These are phyloP conservation scores for Zymoseptoria passerinii DNA, from an alignment of 2,329 filamentous ascomycete genomes.

Conservation along the genomic window DNA sequence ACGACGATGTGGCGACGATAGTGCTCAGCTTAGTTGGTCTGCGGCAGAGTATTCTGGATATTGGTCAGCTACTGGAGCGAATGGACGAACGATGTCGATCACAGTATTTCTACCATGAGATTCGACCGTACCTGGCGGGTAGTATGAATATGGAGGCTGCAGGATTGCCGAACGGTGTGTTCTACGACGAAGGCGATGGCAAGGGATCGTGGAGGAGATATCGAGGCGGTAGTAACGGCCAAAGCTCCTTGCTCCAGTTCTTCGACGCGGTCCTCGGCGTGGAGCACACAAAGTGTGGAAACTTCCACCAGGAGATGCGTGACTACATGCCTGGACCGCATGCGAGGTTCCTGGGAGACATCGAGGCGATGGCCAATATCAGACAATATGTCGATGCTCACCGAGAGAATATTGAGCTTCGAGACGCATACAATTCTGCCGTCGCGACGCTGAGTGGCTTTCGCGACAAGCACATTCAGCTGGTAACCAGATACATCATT, in stretches of 20 bases:
- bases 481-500: slow-evolving; percentile 48
- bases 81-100: slow-evolving; percentile 46
- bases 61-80: slow-evolving; percentile 37
- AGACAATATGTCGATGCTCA: slow-evolving; percentile 36
- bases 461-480: slow-evolving; percentile 45
- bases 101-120: slow-evolving; percentile 43
- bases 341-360: slow-evolving; percentile 41
- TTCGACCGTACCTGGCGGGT: slow-evolving; percentile 45
- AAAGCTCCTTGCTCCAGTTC: slow-evolving; percentile 47
- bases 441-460: slow-evolving; percentile 40
- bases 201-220: slow-evolving; percentile 44
- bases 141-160: slow-evolving; percentile 47
- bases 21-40: slow-evolving; percentile 35
- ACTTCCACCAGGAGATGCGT: slow-evolving; percentile 39
- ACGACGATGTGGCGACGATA: slow-evolving; percentile 32
- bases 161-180: slow-evolving; percentile 44
- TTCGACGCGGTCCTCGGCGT: slow-evolving; percentile 47
- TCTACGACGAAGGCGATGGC: slow-evolving; percentile 44
- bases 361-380: slow-evolving; percentile 40
- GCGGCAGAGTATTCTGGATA: slow-evolving; percentile 35
- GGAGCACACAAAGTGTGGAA: slow-evolving; percentile 31
- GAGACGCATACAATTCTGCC: slow-evolving; percentile 40
- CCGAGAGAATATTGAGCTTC: slow-evolving; percentile 29
- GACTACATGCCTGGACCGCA: slow-evolving; percentile 49
- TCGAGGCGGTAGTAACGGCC: slow-evolving; percentile 48